These are phyloP conservation scores for Candida nonsorbophila DNA, from an alignment of 805 yeast genomes.

Conservation along the genomic window DNA sequence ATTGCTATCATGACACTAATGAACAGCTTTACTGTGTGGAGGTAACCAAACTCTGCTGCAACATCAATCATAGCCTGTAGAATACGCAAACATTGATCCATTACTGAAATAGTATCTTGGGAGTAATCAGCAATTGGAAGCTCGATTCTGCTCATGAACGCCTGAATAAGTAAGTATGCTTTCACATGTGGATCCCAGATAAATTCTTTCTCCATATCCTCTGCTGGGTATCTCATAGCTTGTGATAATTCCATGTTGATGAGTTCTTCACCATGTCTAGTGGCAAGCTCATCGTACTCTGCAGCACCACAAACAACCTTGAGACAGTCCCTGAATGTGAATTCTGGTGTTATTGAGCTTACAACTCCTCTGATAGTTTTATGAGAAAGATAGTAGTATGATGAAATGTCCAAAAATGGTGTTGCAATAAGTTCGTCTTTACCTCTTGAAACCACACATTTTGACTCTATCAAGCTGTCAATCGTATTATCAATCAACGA, in stretches of 20 bases:
- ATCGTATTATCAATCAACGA: conserved; percentile 65
- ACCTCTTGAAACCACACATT: conserved; percentile 53
- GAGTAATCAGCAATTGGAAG: conserved; percentile 92
- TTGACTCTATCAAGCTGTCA: conserved; percentile 62
- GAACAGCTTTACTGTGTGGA: conserved; percentile 54
- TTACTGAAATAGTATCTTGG: conserved; percentile 88
- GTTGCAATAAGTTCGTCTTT: conserved; percentile 58
- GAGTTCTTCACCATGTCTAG: conserved; percentile 87
- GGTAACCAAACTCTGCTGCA: conserved; percentile 76
- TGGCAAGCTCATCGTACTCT: conserved; percentile 85
- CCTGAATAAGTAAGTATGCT: conserved; percentile 67
- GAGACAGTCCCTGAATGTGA: conserved; percentile 59
- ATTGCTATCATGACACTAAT: conserved; percentile 76
- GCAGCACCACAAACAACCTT: conserved; percentile 54
- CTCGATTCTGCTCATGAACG: conserved; percentile 64
- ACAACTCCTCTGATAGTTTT: conserved; percentile 73
- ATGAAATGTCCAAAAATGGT: conserved; percentile 76
- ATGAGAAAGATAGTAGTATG: conserved; percentile 91
- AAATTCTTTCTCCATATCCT: conserved; percentile 50
- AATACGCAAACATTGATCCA: conserved; percentile 92
- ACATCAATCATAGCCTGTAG: conserved; percentile 90
- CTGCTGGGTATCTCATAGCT: conserved; percentile 59
- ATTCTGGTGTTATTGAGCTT: conserved; percentile 42
- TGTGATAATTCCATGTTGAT: conserved; percentile 81
- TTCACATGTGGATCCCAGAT: conserved; percentile 89